Evolutionary conservation across 2,329 filamentous ascomycete genomes (phyloP).

Genomic region (Penicillium concentricum): DNA sequence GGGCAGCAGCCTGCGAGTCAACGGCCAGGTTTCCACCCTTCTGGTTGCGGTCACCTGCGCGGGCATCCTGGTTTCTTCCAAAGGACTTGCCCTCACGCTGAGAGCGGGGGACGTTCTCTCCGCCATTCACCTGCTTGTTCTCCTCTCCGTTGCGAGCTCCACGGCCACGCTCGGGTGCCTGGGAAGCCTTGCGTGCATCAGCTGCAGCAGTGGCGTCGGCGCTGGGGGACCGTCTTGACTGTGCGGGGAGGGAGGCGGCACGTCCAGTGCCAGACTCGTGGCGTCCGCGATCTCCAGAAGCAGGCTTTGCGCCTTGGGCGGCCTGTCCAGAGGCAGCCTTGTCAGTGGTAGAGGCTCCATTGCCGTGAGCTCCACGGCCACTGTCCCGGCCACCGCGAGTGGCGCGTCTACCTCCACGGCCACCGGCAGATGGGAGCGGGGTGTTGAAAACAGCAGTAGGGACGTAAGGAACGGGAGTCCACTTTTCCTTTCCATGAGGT

Average conservation of each 20-base stretch:
- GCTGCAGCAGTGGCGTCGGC: conserved; percentile 28
- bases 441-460: conserved; percentile 86
- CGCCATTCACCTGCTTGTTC: conserved; percentile 29
- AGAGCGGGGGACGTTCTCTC: conserved; percentile 31
- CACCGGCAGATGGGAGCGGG: conserved; percentile 54
- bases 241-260: conserved; percentile 42
- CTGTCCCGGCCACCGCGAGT: conserved; percentile 56
- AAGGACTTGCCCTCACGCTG: conserved; percentile 38
- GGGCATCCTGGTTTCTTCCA: conserved; percentile 32
- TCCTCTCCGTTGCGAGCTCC: conserved; percentile 36
- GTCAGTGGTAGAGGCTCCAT: conserved; percentile 32
- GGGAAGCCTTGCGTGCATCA: conserved; percentile 36
- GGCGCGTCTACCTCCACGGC: conserved; percentile 55
- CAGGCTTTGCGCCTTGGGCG: conserved; percentile 32
- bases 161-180: conserved; percentile 32
- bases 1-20: conserved; percentile 35
- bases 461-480: conserved; percentile 79
- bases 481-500: conserved; percentile 71
- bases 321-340: conserved; percentile 34
- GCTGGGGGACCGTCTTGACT: conserved; percentile 37
- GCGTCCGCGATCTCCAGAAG: conserved; percentile 34
- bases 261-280: conserved; percentile 38
- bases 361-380: conserved; percentile 45
- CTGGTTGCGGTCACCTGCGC: conserved; percentile 24
- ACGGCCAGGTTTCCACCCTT: conserved; percentile 30